phyloP scores from a whole-genome alignment of 2,329 filamentous ascomycete species.

The Pezicula radicicola region DNA sequence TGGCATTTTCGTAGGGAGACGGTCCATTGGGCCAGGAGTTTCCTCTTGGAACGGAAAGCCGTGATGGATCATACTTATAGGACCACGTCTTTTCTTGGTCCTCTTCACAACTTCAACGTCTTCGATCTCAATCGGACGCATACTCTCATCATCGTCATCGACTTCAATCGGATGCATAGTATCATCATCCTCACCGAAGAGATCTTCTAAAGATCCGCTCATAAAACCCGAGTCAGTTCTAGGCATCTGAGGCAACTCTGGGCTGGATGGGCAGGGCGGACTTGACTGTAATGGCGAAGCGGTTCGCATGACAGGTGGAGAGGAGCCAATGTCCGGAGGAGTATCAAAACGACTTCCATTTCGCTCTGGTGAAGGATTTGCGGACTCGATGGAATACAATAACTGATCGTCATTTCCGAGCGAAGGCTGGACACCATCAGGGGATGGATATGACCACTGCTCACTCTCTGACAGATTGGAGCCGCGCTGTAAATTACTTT shows the following conservation, averaged over 20 bases:
- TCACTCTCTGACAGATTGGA: conserved; percentile 50
- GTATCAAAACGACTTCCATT: conserved; percentile 57
- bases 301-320: conserved; percentile 74
- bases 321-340: conserved; percentile 82
- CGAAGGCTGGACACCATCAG: conserved; percentile 35
- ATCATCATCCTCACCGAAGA: conserved; percentile 59
- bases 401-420: conserved; percentile 28
- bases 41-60: conserved; percentile 31
- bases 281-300: conserved; percentile 73
- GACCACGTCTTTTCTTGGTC: conserved; percentile 21
- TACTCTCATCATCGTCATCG: conserved; percentile 33
- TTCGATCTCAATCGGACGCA: background rate
- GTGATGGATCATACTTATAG: conserved; percentile 12
- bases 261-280: conserved; percentile 67
- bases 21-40: conserved; percentile 37
- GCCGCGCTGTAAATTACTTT: conserved; percentile 57
- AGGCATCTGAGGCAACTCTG: conserved; percentile 54
- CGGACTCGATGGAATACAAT: conserved; percentile 36
- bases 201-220: conserved; percentile 61
- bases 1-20: conserved; percentile 34
- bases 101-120: conserved; percentile 18
- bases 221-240: conserved; percentile 76
- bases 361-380: conserved; percentile 46
- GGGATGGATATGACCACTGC: conserved; percentile 32
- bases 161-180: conserved; percentile 30